Evolutionary conservation across 1,284 basidiomycete genomes (phyloP), one percentile per base, ranked within the genome.

Genomic region (Heterobasidion occidentale): DNA sequence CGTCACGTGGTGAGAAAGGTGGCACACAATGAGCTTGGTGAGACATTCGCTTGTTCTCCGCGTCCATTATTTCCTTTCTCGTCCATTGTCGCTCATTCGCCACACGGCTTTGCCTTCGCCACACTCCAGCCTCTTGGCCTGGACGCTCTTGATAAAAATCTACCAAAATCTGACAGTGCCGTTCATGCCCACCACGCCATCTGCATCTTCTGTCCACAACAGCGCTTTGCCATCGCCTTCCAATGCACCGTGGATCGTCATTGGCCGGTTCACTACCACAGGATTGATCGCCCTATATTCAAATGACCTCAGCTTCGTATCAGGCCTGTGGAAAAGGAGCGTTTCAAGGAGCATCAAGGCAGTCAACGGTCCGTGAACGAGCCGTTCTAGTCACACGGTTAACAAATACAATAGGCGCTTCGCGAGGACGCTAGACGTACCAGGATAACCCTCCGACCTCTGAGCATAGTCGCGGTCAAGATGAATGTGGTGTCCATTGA

Each of bases 331-430:
- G 60, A 79, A 73, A 9, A 73, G 68, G 33, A 81, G 74, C 0
- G 78, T 71, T 64, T 92, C 89, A 46, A 92, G 73, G 6, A 92
- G 72, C 78, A 92, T 82, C 51, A 90, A 74, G 0, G 90, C 87
- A 1, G 84, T 92, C 49, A 93, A 71, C 20, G 91, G 90, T 0
- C 88, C 90, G 65, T 93, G 91, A 7, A 93, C 88, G 14, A 93
- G 77, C 14, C 88, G 81, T 69, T 90, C 89, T 83, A 67, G 15
- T 33, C 27, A 36, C 36, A 27, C 12, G 2, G 20, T 51, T 33
- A 7, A 33, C 46, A 48, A 58, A 35, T 17, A 54, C 51, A 42
- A 42, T 4, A 42, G 5, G 20, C 12, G 51, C 44, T n/a, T 42
- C n/a, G 44, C 14, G 5, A 48, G 36, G 36, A 46, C 48, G 45